Evolutionary conservation across 2,329 filamentous ascomycete species (phyloP), one percentile per base, ranked within the genome.

Genomic region (Penicillium sp.): DNA sequence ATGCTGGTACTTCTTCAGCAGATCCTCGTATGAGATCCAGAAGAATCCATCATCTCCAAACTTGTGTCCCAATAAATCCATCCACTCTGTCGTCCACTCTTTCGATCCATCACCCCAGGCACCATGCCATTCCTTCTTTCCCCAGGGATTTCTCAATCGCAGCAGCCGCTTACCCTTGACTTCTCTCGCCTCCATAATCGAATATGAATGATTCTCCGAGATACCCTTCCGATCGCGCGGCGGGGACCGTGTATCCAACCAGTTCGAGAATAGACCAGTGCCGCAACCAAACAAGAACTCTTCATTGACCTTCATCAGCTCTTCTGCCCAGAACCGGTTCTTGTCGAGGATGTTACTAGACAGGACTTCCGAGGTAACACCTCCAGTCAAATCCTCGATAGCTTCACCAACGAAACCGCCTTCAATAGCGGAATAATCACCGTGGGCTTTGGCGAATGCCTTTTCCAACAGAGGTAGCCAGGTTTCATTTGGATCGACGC

Each of bases 391-490:
- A 65, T 87, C 85, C 69, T 87, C 85, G 58, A 87, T 83, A 1
- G 82, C 85, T 68, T 87, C 85, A 9, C 83, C 89, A 19, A 89
- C 88, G 72, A 88, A 92, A 0, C 91, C 91, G 7, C 91, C 90
- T 44, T 90, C 85, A 37, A 96, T 91, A 1, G 89, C 85, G 19
- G 84, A 86, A 68, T 90, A 96, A 72, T 95, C 91, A 2, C 91
- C 91, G 69, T 95, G 91, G 0, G 90, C 90, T 75, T 95, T 95
- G 22, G 91, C 91, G 72, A 91, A 94, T 1, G 91, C 91, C 76
- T 94, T 94, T 71, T 94, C 91, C 1, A 93, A 80, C 26, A 95
- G 79, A 0, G 91, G 90, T 5, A 94, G 82, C 91, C 91, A 95
- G 0, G 91, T 94, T 75, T 94, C 91, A 71, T 92, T 92, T 37